phyloP scores from a whole-genome alignment of 2,329 filamentous ascomycete species.

The Aspergillus sp. region DNA sequence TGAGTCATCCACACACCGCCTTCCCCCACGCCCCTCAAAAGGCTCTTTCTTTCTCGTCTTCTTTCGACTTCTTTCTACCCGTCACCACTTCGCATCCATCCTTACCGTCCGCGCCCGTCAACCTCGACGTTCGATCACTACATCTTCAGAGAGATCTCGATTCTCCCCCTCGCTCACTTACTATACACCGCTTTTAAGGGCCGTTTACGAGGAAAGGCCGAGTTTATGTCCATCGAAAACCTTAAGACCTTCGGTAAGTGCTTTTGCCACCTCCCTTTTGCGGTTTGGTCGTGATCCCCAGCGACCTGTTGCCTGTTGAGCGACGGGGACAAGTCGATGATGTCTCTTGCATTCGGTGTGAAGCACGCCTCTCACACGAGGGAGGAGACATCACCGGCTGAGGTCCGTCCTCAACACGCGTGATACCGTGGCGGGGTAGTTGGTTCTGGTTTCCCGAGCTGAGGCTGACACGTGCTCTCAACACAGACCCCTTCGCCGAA shows the following conservation, averaged over 20 bases:
- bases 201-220: conserved; percentile 62
- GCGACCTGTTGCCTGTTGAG: background rate
- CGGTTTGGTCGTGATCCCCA: background rate
- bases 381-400: background rate
- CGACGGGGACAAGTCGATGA: background rate
- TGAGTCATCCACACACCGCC: conserved; percentile 33
- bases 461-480: conserved; percentile 32
- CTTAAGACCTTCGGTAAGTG: conserved; percentile 89
- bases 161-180: conserved; percentile 30
- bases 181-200: conserved; percentile 40
- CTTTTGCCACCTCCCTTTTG: conserved; percentile 27
- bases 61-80: conserved; percentile 23
- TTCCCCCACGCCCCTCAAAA: conserved; percentile 38
- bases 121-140: conserved; percentile 21
- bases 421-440: conserved; percentile 36
- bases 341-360: no score
- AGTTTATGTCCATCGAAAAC: conserved; percentile 99
- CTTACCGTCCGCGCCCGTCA: conserved; percentile 14
- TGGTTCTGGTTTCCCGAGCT: conserved; percentile 22
- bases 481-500: conserved; percentile 99
- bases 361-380: background rate
- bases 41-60: conserved; percentile 29
- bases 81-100: conserved; percentile 17
- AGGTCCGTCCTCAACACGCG: conserved; percentile 1
- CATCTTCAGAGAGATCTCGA: conserved; percentile 29